These are phyloP conservation scores for Lactifluus subvellereus DNA, from an alignment of 768 basidiomycete genomes.

Conservation along the genomic window DNA sequence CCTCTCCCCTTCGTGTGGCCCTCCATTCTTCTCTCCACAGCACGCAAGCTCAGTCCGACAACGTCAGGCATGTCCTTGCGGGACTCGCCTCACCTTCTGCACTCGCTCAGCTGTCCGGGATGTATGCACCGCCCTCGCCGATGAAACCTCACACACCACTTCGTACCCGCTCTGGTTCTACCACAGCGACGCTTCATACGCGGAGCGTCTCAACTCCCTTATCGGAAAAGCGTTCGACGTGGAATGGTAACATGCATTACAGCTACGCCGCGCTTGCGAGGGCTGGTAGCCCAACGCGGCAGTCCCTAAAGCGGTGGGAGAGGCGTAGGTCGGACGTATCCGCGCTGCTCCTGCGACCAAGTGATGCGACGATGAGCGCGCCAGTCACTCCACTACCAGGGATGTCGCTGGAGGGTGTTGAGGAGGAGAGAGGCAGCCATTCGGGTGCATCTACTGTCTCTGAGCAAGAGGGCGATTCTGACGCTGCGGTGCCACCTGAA, in stretches of 20 bases:
- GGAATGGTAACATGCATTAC: conserved; percentile 46
- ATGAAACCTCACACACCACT: conserved; percentile 29
- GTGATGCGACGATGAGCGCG: conserved; percentile 36
- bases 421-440: conserved; percentile 35
- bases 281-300: conserved; percentile 42
- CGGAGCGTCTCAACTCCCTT: conserved; percentile 30
- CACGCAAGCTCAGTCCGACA: conserved; percentile 76
- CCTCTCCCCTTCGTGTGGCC: conserved; percentile 56
- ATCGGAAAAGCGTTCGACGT: conserved; percentile 58
- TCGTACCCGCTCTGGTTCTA: conserved; percentile 42
- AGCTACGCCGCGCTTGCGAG: conserved; percentile 49
- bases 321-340: conserved; percentile 53
- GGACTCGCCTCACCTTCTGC: conserved; percentile 69
- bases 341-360: conserved; percentile 36
- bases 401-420: conserved; percentile 33
- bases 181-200: conserved; percentile 20
- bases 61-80: conserved; percentile 69
- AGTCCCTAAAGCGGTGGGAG: conserved; percentile 40
- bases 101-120: conserved; percentile 74
- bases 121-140: conserved; percentile 83
- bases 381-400: conserved; percentile 33
- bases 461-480: conserved; percentile 9
- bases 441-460: not conserved
- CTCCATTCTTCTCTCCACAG: conserved; percentile 69
- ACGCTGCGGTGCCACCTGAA: conserved; percentile 15